Base-by-base conservation (phyloP, 1,139 yeast genomes). In the Suhomyces yuchorum region DNA sequence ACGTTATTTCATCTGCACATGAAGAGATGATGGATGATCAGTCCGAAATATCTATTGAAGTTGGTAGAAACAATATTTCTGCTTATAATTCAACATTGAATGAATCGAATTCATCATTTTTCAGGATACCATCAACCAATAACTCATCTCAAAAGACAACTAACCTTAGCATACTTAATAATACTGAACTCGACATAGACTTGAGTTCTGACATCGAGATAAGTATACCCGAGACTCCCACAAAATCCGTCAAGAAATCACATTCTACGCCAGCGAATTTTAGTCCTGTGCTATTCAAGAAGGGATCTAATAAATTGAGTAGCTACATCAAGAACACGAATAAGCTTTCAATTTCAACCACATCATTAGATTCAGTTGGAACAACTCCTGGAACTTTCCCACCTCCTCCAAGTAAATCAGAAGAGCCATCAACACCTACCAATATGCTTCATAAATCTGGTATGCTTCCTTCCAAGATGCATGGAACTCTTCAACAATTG, bases 151-250 rank as follows among this genome's bases (percentile, higher is more conserved):
- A 50, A 34, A 54, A 56, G 42, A 19, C 55, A 7, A 36, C 44
- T 32, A 48, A 44, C 12, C 22, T 50, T 8, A 48, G 49, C 26
- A 39, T 51, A 6, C 42, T 56, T 11, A 52, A 50, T 33, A 49
- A 52, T 35, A 51, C 51, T 17, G 70, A 65, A 35, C 52, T 66
- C 37, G 70, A 66, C 42, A 53, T 68, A 14, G 67, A 66, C 37
- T 53, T 60, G 45, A 49, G 48, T 41, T 51, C 56, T 17, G 58
- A 57, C 32, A 53, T 53, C n/a, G 62, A 60, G 11, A 56, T 61
- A 14, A 51, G 58, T 14, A 59, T 69, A 4, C 75, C 77, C 1
- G 78, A 73, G 53, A 75, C 80, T 0, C 80, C 80, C 1, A 75
- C 80, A 1, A 74, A 73, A 50, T 59, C 67, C 20, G 70, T 68